Conservation (phyloP, 2,329 filamentous ascomycete species). For the Pestalotiopsis sp. region DNA sequence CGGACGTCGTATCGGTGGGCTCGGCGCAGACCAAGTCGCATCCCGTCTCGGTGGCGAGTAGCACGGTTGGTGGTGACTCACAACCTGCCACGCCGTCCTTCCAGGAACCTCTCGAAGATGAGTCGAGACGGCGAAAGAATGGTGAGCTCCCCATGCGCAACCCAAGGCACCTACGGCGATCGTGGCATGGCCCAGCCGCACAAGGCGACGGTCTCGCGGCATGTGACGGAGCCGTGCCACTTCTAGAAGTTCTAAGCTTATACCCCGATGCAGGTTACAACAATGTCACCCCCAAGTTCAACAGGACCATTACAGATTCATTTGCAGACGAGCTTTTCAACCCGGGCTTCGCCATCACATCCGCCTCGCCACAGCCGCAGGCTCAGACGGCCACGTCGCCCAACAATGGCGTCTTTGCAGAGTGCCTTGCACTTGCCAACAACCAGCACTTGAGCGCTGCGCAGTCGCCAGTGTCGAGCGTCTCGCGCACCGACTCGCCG, state of each 20-base stretch:
- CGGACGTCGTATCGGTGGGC: slow-evolving; percentile 41
- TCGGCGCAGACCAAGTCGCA: slow-evolving; percentile 41
- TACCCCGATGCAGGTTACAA: slow-evolving; percentile 28
- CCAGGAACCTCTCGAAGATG: slow-evolving; percentile 47
- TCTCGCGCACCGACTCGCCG: slow-evolving; percentile 71
- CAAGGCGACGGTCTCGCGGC: slow-evolving; percentile 47
- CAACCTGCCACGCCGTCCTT: slow-evolving; percentile 53
- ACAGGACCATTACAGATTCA: slow-evolving; percentile 82
- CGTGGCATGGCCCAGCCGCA: slow-evolving; percentile 25
- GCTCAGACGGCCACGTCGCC: slow-evolving; percentile 49
- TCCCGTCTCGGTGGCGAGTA: slow-evolving; percentile 58
- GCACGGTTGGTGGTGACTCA: slow-evolving; percentile 56
- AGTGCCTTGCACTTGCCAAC: slow-evolving; percentile 78
- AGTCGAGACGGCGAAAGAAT: slow-evolving; percentile 48
- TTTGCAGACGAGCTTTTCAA: slow-evolving; percentile 85
- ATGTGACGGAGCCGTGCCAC: neutral
- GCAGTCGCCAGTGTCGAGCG: slow-evolving; percentile 47
- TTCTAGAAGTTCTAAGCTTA: slow-evolving; percentile 25
- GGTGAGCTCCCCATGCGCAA: slow-evolving; percentile 42
- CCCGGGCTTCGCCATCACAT: slow-evolving; percentile 61
- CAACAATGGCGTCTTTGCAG: slow-evolving; percentile 65
- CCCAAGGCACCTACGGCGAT: neutral
- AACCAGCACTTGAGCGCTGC: slow-evolving; percentile 66
- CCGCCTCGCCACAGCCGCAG: slow-evolving; percentile 50
- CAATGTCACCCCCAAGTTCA: slow-evolving; percentile 61